Base-by-base conservation (phyloP, 805 yeast genomes). In the Blastobotrys terrestris region DNA sequence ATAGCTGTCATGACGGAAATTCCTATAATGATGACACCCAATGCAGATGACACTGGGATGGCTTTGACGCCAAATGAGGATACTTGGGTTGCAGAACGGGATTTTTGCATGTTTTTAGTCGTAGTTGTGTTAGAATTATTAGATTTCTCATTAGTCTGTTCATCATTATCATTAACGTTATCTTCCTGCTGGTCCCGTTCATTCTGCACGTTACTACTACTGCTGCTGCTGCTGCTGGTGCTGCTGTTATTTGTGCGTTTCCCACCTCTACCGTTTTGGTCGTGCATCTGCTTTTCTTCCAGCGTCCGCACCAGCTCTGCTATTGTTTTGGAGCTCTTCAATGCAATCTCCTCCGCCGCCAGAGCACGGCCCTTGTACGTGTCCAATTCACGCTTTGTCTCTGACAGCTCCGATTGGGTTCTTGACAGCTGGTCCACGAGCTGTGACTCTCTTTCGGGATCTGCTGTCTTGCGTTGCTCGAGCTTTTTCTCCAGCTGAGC, bases 11-110 rank as follows among this genome's bases (percentile, higher is more conserved):
- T 54, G 19, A 56, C 41, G 35, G 59, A 48, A 19, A 58, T 51
- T 13, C 61, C 62, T 11, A 58, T 19, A 11, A 58, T 35, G 13
- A 58, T 58, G 8, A 59, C 61, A 1, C 59, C 58, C 4, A 56
- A 22, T 8, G 60, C 60, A n/a, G 57, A 50, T 26, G 53, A 43
- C 44, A 59, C 48, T 7, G 60, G 55, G n/a, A 55, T 44, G 14
- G 50, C 52, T 14, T 31, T 16, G 46, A 48, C 50, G 22, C 31
- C 35, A 19, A 21, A 44, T 13, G 31, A 21, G 15, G 39, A 44
- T 26, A 26, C 35, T 26, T 26, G 35, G 11, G 35, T 26, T 26
- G 35, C 35, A 5, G 35, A 11, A 11, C 11, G 35, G 35, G 35
- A 26, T 11, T 26, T 26, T 5, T 26, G 35, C 35, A 26, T 5